Percentiles rank a stretch among this genome's conserved stretches.
Conservation (phyloP, 345 rosid species). For the Kernera saxatilis region DNA sequence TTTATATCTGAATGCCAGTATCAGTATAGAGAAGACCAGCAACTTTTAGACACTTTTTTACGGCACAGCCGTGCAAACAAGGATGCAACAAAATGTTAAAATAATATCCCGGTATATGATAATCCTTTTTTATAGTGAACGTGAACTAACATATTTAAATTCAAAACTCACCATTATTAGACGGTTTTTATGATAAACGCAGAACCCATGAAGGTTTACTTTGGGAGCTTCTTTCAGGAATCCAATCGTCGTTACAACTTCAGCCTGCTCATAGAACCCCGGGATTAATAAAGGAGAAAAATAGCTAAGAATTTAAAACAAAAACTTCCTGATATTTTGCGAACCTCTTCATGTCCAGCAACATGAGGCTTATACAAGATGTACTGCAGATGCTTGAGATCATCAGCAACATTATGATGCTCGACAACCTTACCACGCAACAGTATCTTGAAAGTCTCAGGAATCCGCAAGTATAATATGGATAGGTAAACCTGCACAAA, state of each 20-base stretch:
- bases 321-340: neutral
- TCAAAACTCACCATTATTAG: constrained; percentile 57
- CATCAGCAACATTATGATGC: constrained; percentile 83
- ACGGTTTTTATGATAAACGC: constrained; percentile 89
- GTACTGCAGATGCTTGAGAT: constrained; percentile 72
- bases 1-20: neutral
- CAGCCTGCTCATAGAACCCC: constrained; percentile 46
- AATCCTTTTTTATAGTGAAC: neutral
- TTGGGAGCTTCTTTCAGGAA: constrained; percentile 90
- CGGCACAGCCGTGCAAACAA: neutral
- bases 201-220: constrained; percentile 70
- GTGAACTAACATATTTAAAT: constrained; percentile 1
- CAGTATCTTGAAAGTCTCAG: constrained; percentile 57
- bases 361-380: constrained; percentile 79
- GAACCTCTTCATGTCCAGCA: constrained; percentile 65
- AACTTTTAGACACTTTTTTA: neutral
- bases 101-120: neutral
- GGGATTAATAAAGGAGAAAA: neutral
- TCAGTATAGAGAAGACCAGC: neutral
- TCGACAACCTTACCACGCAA: constrained; percentile 70
- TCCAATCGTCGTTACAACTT: constrained; percentile 78
- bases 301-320: constrained; percentile 2
- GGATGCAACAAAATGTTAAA: neutral
- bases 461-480: constrained; percentile 78
- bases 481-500: constrained; percentile 66